phyloP scores from a whole-genome alignment of 2,329 filamentous ascomycete species.

The Fusarium stilboides region DNA sequence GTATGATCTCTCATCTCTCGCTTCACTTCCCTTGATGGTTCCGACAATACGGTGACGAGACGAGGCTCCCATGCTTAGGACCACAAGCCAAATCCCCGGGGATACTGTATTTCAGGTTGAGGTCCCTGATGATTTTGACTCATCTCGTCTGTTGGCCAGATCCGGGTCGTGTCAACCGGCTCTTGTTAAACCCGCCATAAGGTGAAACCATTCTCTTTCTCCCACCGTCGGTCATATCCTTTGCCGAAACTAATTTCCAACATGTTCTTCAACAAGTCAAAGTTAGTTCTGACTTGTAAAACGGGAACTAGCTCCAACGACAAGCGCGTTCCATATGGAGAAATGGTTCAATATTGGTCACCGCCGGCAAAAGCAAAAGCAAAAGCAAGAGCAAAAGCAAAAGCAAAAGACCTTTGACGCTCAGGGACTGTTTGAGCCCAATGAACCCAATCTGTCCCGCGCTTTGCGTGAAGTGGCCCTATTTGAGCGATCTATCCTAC shows the following conservation, averaged over 20 bases:
- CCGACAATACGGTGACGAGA: constrained; percentile 43
- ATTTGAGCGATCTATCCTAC: constrained; percentile 23
- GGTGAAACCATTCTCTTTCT: constrained; percentile 24
- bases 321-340: constrained; percentile 3
- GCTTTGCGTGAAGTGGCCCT: constrained; percentile 17
- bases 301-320: background rate
- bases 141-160: constrained; percentile 22
- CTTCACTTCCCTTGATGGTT: constrained; percentile 34
- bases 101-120: background rate
- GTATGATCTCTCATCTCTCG: constrained; percentile 17
- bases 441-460: constrained; percentile 24
- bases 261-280: background rate
- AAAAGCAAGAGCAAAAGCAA: too few relatives aligned
- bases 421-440: constrained; percentile 29
- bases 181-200: background rate
- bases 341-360: constrained; percentile 12
- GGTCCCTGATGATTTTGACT: constrained; percentile 15
- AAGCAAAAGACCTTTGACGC: constrained; percentile 25
- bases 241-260: constrained; percentile 21
- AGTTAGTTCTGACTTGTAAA: background rate
- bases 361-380: constrained; percentile 11
- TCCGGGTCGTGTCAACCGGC: background rate
- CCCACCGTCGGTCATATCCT: constrained; percentile 10
- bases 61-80: constrained; percentile 35
- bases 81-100: constrained; percentile 12